A percentile compares a stretch with the other conserved stretches of the same genome.
Evolutionary conservation across 441 rosid genomes (phyloP).

Genomic region (Mallotus japonicus): DNA sequence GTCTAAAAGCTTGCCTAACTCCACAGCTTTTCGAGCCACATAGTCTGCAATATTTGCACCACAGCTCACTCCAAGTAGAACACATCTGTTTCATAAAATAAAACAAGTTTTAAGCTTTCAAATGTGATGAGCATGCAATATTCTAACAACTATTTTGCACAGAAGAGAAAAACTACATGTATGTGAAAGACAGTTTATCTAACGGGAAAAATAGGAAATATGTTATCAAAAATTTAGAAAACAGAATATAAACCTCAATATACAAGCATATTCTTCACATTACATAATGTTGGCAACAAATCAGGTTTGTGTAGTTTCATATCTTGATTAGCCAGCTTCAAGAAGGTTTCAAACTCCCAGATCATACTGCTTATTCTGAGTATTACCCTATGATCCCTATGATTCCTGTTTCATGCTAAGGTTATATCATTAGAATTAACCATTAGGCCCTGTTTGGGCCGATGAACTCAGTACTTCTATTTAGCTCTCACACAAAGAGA

Average conservation of each 20-base stretch:
- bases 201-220: not conserved
- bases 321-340: not conserved
- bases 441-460: too few species aligned
- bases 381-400: not conserved
- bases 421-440: too few species aligned
- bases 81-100: slow-evolving; percentile 55
- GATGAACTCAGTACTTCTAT: not conserved
- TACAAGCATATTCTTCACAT: not conserved
- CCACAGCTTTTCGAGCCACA: slow-evolving; percentile 78
- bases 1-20: slow-evolving; percentile 66
- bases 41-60: slow-evolving; percentile 88
- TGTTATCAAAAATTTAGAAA: not conserved
- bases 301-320: not conserved
- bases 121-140: not conserved
- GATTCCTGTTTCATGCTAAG: not conserved
- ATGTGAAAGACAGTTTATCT: not conserved
- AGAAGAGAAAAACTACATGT: not conserved
- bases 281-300: not conserved
- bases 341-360: not conserved
- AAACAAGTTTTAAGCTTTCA: slow-evolving; percentile 11
- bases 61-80: slow-evolving; percentile 89
- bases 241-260: not conserved
- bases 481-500: not conserved
- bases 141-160: not conserved
- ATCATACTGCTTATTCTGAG: not conserved